Conservation (phyloP, 176 grass and related monocot genomes). For the Aegilops umbellulata region DNA sequence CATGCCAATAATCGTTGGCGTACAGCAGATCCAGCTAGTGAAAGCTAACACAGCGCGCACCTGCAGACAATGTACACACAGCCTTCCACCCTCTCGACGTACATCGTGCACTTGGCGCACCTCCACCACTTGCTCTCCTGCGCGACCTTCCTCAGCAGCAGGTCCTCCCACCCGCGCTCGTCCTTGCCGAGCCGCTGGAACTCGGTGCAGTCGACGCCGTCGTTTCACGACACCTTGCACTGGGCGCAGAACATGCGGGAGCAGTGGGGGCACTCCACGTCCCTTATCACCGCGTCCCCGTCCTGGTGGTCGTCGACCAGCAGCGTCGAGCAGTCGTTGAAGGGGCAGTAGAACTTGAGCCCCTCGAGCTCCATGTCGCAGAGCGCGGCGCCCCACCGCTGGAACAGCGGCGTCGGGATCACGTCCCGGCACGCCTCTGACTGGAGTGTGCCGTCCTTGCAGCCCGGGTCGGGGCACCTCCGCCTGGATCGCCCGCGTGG, state of each 20-base stretch:
- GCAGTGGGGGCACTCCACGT: constrained; percentile 63
- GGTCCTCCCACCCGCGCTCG: constrained; percentile 46
- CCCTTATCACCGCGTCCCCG: constrained; percentile 1
- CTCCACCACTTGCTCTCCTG: constrained; percentile 63
- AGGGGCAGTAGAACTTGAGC: constrained; percentile 66
- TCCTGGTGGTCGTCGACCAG: constrained; percentile 43
- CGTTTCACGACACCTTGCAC: constrained; percentile 78
- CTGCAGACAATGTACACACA: constrained; percentile 81
- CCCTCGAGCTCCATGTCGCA: constrained; percentile 37
- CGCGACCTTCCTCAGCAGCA: constrained; percentile 57
- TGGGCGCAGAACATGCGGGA: constrained; percentile 54
- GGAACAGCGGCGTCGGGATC: constrained; percentile 34
- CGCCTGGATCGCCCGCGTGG: no score
- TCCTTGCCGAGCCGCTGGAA: constrained; percentile 42
- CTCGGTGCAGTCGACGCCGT: constrained; percentile 40
- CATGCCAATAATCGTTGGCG: neutral
- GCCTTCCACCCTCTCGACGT: constrained; percentile 67
- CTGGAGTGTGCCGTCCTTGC: constrained; percentile 39
- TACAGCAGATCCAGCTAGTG: neutral
- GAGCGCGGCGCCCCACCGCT: constrained; percentile 49
- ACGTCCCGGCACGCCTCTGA: constrained; percentile 42
- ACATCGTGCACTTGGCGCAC: constrained; percentile 77
- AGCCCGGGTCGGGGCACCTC: constrained; percentile 42
- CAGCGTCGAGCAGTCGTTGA: constrained; percentile 58
- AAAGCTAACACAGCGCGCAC: constrained; percentile 17